A percentile compares a stretch with the other conserved stretches of the same genome.
Evolutionary conservation across 73 alveolate species (phyloP).

Genomic region (Tetrahymena elliotti): DNA sequence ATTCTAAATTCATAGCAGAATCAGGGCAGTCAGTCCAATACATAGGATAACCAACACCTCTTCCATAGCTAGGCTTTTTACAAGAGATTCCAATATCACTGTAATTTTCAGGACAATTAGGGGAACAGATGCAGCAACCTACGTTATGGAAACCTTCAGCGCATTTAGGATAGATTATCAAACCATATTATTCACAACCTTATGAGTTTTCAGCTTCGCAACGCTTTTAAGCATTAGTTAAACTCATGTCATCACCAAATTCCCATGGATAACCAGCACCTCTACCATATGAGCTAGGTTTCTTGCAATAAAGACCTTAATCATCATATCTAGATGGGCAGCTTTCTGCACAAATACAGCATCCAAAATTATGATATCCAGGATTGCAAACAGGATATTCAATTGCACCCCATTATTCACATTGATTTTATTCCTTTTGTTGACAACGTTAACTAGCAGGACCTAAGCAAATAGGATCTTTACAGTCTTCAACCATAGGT

Average conservation of each 20-base stretch:
- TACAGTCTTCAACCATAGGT: neutral
- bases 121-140: constrained; percentile 45
- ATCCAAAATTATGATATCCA: constrained; percentile 33
- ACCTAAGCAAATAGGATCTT: neutral
- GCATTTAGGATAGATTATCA: constrained; percentile 34
- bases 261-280: constrained; percentile 37
- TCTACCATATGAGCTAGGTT: constrained; percentile 48
- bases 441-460: neutral
- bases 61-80: constrained; percentile 28
- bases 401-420: constrained; percentile 27
- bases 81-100: constrained; percentile 41
- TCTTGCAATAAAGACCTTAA: constrained; percentile 35
- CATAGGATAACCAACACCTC: constrained; percentile 46
- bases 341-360: constrained; percentile 31
- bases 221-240: neutral
- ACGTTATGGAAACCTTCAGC: constrained; percentile 20
- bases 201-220: constrained; percentile 13
- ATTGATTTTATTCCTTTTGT: neutral
- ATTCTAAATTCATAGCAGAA: neutral
- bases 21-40: constrained; percentile 7
- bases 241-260: neutral
- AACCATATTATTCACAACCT: constrained; percentile 42
- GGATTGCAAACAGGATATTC: constrained; percentile 23
- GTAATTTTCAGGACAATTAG: constrained; percentile 15
- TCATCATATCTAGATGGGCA: constrained; percentile 36